Evolutionary conservation across 2,329 filamentous ascomycete species (phyloP).

Genomic region (Hymenotorrendiella dingleyae): DNA sequence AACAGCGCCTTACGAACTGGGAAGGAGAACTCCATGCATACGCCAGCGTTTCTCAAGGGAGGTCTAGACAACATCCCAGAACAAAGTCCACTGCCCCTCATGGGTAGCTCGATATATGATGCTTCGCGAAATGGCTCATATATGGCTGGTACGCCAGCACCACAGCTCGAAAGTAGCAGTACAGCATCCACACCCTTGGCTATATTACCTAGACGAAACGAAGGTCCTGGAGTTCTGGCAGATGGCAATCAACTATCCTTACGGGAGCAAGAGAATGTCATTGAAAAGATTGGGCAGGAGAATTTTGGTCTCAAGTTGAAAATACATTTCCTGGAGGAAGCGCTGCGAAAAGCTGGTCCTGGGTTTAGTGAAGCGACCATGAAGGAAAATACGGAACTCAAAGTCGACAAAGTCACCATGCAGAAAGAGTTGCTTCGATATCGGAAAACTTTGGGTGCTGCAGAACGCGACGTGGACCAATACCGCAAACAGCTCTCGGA

Average conservation of each 20-base stretch:
- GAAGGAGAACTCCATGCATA: slow-evolving; percentile 59
- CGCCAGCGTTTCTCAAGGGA: slow-evolving; percentile 60
- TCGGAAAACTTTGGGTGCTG: slow-evolving; percentile 74
- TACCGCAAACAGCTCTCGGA: slow-evolving; percentile 79
- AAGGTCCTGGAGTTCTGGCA: slow-evolving; percentile 63
- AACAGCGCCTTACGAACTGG: slow-evolving; percentile 62
- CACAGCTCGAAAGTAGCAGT: slow-evolving; percentile 73
- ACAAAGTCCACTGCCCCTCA: slow-evolving; percentile 66
- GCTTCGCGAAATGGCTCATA: slow-evolving; percentile 58
- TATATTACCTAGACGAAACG: slow-evolving; percentile 56
- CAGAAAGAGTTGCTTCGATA: slow-evolving; percentile 80
- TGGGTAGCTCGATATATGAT: slow-evolving; percentile 67
- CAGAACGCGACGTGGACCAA: slow-evolving; percentile 79
- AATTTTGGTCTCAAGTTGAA: slow-evolving; percentile 97
- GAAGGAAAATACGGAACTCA: slow-evolving; percentile 92
- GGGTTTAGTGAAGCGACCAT: slow-evolving; percentile 85
- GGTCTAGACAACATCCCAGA: slow-evolving; percentile 58
- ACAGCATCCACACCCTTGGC: slow-evolving; percentile 76
- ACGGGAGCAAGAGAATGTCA: slow-evolving; percentile 89
- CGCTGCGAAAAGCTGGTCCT: slow-evolving; percentile 77
- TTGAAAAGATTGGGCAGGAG: slow-evolving; percentile 95
- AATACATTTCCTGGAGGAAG: slow-evolving; percentile 93
- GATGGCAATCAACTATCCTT: slow-evolving; percentile 88
- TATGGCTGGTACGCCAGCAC: slow-evolving; percentile 66
- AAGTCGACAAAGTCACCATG: slow-evolving; percentile 87